Base-by-base conservation (phyloP, 2,329 filamentous ascomycete species). In the Grosmannia huntii region DNA sequence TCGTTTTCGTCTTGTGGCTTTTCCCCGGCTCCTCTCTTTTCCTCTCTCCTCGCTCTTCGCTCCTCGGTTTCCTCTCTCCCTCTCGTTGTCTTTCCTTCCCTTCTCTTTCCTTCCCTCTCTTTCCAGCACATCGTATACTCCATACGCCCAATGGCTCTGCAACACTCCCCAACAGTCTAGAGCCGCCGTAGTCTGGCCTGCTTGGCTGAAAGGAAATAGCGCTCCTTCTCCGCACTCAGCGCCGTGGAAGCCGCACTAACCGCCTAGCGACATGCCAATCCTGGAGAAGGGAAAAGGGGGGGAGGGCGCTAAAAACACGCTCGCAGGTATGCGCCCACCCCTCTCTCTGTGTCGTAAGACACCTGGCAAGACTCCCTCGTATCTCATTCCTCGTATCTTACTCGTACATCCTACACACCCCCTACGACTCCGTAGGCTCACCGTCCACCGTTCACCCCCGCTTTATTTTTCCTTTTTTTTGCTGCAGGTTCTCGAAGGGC, bases 371-470 rank as follows among this genome's bases (percentile, higher is more conserved):
- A 14, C 14, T 25, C 19, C 51, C 31, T 33, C 31, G 27, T 38
- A 38, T 38, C 50, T 27, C 19, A 31, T n/a, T n/a, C 5, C 27
- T n/a, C 50, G 11, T 27, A 28, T n/a, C 31, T 33, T 28, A 14
- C 27, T 9, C 25, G 23, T 19, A 44, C 38, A n/a, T 23, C 9
- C 46, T 23, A 49, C 21, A 52, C 25, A 12, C 36, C 36, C 36
- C 36, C 36, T 33, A 28, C 28, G 28, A 53, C 31, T 23, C 53
- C 12, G 46, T 25, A 25, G 50, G 44, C 41, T 50, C 54, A 49
- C 44, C 55, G 54, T 56, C 44, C 49, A n/a, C 41, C 55, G 12
- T 56, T 23, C 23, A 11, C 46, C 57, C 57, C 57, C 57, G 57
- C 57, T 58, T 58, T 41, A 12, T 41, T 55, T 36, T 48, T 21